Evolutionary conservation across 2,329 filamentous ascomycete genomes (phyloP).

Genomic region (Diaporthe sp.): DNA sequence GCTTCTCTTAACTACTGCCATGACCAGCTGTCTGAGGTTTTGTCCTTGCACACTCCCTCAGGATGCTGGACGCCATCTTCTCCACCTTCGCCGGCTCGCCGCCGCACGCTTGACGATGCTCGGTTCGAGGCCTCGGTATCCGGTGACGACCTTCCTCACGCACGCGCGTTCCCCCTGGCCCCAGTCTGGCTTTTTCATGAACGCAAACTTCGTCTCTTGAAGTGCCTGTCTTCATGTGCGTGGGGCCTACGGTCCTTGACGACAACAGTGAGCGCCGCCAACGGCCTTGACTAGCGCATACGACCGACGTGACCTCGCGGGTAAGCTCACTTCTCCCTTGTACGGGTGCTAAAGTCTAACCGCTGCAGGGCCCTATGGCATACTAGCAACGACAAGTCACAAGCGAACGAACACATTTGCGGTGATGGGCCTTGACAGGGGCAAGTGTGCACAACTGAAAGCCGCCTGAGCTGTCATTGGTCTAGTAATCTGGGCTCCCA

Average conservation of each 20-base stretch:
- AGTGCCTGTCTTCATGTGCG: not conserved
- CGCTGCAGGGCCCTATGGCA: not conserved
- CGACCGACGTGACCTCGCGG: not conserved
- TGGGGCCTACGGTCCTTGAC: not conserved
- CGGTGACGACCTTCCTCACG: not conserved
- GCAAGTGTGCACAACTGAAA: not conserved
- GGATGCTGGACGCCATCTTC: not conserved
- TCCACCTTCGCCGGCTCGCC: conserved; percentile 1
- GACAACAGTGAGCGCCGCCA: not conserved
- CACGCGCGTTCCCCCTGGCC: not conserved
- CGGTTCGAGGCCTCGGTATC: conserved; percentile 10
- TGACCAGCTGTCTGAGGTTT: not conserved
- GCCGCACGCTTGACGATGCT: not conserved
- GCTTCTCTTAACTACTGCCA: not conserved
- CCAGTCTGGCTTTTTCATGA: not conserved
- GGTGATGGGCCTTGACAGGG: not conserved
- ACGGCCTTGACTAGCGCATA: not conserved
- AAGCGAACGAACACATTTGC: not conserved
- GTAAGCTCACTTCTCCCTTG: conserved; percentile 26
- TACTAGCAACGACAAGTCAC: conserved; percentile 1
- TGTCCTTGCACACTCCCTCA: not conserved
- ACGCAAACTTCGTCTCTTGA: not conserved
- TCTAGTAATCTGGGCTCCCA: conserved; percentile 28
- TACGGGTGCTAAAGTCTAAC: conserved; percentile 20
- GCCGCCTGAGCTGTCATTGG: conserved; percentile 25